Evolutionary conservation across 2,329 filamentous ascomycete species (phyloP).

Genomic region (Chaetomiaceae sp.): DNA sequence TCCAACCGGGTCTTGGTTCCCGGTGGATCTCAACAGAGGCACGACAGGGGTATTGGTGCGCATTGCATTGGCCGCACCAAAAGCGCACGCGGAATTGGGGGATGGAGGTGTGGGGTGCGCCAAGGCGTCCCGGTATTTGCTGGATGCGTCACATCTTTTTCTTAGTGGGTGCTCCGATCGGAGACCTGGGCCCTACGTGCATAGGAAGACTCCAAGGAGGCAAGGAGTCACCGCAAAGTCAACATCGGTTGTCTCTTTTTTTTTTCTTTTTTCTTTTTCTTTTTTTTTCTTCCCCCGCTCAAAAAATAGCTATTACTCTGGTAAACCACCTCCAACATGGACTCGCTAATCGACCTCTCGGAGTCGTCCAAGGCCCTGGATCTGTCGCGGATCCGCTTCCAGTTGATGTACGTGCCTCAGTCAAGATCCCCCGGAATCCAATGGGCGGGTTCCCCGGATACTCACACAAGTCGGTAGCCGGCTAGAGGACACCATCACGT

Average conservation of each 20-base stretch:
- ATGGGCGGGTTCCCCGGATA: not conserved
- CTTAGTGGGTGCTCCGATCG: not conserved
- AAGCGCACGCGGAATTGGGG: no score
- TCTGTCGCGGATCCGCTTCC: constrained; percentile 85
- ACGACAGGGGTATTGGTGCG: not conserved
- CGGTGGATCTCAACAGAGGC: not conserved
- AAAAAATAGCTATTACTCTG: not conserved
- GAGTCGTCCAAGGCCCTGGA: constrained; percentile 83
- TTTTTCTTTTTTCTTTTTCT: not conserved
- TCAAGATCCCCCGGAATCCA: not conserved
- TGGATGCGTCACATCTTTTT: not conserved
- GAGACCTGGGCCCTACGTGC: not conserved
- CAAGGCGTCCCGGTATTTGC: not conserved
- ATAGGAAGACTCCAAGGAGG: not conserved
- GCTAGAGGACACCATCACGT: constrained; percentile 95
- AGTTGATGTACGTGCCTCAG: constrained; percentile 73
- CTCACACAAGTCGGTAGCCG: constrained; percentile 55
- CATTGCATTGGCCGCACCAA: not conserved
- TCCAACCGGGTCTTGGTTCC: no score
- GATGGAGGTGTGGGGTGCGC: no score
- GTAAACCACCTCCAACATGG: constrained; percentile 55
- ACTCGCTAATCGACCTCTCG: constrained; percentile 81
- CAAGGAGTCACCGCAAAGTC: not conserved
- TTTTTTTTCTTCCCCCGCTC: not conserved
- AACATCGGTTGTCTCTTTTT: not conserved